A percentile compares a stretch with the other conserved stretches of the same genome.
Evolutionary conservation across 2,329 filamentous ascomycete genomes (phyloP).

Genomic region (Cladosporium oxysporum): DNA sequence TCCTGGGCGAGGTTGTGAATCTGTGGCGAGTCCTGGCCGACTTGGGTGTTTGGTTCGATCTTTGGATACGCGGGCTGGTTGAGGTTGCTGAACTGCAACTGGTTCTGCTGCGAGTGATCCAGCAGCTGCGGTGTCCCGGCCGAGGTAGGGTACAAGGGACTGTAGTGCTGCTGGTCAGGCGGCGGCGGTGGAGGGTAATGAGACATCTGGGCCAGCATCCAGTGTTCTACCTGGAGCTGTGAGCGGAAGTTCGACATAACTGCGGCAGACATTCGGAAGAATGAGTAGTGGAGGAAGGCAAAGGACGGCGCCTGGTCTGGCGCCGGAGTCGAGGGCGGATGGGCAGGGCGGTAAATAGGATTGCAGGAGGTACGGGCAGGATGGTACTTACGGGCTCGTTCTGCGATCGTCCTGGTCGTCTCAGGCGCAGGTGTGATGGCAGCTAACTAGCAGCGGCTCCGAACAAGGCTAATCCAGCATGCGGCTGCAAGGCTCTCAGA

Average conservation of each 20-base stretch:
- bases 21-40: slow-evolving; percentile 29
- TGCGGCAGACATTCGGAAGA: slow-evolving; percentile 33
- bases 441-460: slow-evolving; percentile 20
- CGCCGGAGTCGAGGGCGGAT: slow-evolving; percentile 8
- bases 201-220: slow-evolving; percentile 41
- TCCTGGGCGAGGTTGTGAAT: slow-evolving; percentile 37
- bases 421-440: slow-evolving; percentile 18
- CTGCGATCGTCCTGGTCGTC: slow-evolving; percentile 17
- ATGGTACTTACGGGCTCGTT: slow-evolving; percentile 19
- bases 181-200: slow-evolving; percentile 39
- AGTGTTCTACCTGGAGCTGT: slow-evolving; percentile 38
- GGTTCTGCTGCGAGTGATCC: slow-evolving; percentile 37
- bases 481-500: slow-evolving; percentile 20
- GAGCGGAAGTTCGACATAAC: slow-evolving; percentile 37
- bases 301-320: slow-evolving; percentile 16
- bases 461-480: slow-evolving; percentile 19
- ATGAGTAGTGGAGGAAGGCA: slow-evolving; percentile 8
- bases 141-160: slow-evolving; percentile 34
- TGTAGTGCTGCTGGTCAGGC: slow-evolving; percentile 40
- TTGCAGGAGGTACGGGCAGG: slow-evolving; percentile 13
- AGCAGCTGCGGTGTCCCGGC: slow-evolving; percentile 36
- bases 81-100: slow-evolving; percentile 37
- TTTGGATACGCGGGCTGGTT: slow-evolving; percentile 40
- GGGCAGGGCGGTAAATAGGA: slow-evolving; percentile 15
- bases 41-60: slow-evolving; percentile 31